Base-by-base conservation (phyloP, 23 red algal species). In the Gracilaria vermiculophylla region DNA sequence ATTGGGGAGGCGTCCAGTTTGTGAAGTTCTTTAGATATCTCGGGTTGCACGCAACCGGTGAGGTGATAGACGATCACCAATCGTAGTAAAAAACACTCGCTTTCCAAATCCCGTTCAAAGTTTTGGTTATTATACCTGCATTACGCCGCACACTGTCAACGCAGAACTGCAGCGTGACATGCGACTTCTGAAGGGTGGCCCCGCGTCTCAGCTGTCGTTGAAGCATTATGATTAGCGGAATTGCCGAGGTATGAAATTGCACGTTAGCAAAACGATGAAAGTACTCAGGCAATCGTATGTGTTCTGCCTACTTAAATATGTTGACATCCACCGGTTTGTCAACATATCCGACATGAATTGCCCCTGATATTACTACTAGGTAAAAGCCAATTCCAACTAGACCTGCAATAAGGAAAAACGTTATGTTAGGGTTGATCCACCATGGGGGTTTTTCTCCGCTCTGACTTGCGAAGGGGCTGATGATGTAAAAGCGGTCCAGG, bases 401-500 rank as follows among this genome's bases (percentile, higher is more conserved):
- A 10, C 60, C 57, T 19, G 94, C 82, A 39, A 95, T 86, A 27
- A 95, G 9, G 58, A 91, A 67, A 61, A 95, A 99, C 0, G 97
- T 99, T 51, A 99, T 95, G 27, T 91, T 95, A 40, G 97, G 97
- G 75, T 99, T 94, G 28, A 99, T 86, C 82, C 88, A 99, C 97
- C 97, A 99, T 43, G 97, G 97, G 40, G 97, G 92, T 60, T 78
- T 87, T 43, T 99, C 93, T 27, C 97, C 97, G 21, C 89, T 95
- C 81, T 92, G 84, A 47, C 88, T 93, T 19, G 87, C 87, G 90
- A 99, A 99, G 17, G 97, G 97, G 41, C 92, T 95, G 49, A 99
- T 99, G 57, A 99, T 91, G 81, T 95, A 99, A 51, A 94, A 93
- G 61, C 78, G 55, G 17, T 97, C 95, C 0, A 92, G 65, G 24